Conservation (phyloP, 2,329 filamentous ascomycete species). For the Aureobasidium leucospermi region DNA sequence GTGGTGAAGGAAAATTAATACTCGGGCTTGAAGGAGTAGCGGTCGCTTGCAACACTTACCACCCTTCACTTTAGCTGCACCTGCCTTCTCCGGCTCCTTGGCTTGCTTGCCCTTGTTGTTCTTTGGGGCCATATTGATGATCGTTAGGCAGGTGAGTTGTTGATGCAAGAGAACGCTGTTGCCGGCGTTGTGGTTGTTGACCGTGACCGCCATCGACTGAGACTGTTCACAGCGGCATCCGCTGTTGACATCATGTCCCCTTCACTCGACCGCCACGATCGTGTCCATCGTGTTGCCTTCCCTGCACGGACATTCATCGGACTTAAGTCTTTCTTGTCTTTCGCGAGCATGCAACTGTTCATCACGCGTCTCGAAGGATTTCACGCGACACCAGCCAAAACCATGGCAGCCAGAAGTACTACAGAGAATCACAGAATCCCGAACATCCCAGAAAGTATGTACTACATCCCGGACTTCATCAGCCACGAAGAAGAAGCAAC, state of each 20-base stretch:
- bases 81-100: constrained; percentile 24
- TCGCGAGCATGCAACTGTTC: no score
- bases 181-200: background rate
- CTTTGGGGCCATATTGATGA: constrained; percentile 19
- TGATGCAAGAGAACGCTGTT: background rate
- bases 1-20: background rate
- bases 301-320: background rate
- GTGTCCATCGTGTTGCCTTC: background rate
- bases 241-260: background rate
- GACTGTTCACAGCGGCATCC: background rate
- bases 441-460: constrained; percentile 57
- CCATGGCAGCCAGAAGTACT: background rate
- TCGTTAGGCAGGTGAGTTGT: background rate
- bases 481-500: constrained; percentile 62
- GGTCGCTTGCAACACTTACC: background rate
- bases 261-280: background rate
- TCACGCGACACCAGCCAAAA: background rate
- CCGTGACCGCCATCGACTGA: background rate
- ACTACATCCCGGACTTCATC: constrained; percentile 84
- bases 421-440: constrained; percentile 33
- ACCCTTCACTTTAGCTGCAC: constrained; percentile 41
- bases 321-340: background rate
- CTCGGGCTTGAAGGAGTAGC: background rate
- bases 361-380: no score
- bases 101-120: constrained; percentile 23